Evolutionary conservation across 306 rosid species (phyloP), one percentile per base, ranked within the genome.

Genomic region (Cucumis melo): DNA sequence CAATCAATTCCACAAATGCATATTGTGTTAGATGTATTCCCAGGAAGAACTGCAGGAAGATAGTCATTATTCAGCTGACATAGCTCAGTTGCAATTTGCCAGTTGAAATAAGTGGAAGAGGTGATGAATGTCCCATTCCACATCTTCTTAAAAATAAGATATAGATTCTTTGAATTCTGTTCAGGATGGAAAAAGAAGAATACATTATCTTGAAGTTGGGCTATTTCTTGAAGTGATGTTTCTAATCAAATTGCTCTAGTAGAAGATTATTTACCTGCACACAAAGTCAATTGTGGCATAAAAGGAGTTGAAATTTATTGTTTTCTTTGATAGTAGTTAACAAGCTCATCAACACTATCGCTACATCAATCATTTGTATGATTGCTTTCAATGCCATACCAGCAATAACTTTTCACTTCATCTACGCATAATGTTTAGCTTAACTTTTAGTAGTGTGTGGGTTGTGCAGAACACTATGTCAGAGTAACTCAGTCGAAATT

Each of bases 391-490:
- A 41, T 67, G 36, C n/a, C 42, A 12, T 1, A 67, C 74, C 34
- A 67, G 74, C 55, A 42, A 20, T 20, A 67, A 7, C 23, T 68
- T 61, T 73, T 51, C 42, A 73, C 32, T 67, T 73, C 77, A 67
- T 29, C 55, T 10, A 12, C 50, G 5, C 54, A 39, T 63, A 46
- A 46, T 15, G 16, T 44, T 14, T 14, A 15, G 21, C 75, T 70
- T 9, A 70, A 70, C 60, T 50, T 72, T 8, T 46, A 27, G 59
- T 59, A 71, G 76, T 48, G 14, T 71, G 76, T 84, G 76, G 80
- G 48, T 78, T 84, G 76, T 82, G 76, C 42, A 81, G 85, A 86
- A 78, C 75, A 61, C 21, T 77, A 84, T 41, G 14, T 60, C 81
- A 6, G 36, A 79, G 63, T 16, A 55, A 74, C 76, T 55, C 80